A percentile compares a stretch with the other conserved stretches of the same genome.
Conservation (phyloP, 495 filamentous ascomycete genomes). For the Annulohypoxylon bovei region DNA sequence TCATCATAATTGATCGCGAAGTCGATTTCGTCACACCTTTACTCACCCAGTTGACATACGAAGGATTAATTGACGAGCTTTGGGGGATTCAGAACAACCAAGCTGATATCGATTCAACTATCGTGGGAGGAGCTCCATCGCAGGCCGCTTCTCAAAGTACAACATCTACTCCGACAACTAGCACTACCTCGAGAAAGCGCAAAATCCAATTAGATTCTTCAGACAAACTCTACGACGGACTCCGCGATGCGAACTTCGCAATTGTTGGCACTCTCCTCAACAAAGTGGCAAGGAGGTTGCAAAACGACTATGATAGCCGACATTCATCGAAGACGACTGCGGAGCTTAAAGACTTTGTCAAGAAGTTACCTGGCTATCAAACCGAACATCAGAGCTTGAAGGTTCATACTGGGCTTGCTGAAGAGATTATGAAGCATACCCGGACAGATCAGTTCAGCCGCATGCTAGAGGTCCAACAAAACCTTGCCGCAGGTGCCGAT, state of each 20-base stretch:
- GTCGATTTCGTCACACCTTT: conserved; percentile 91
- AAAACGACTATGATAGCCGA: conserved; percentile 88
- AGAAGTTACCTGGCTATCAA: conserved; percentile 90
- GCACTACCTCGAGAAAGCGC: conserved; percentile 69
- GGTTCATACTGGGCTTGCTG: conserved; percentile 88
- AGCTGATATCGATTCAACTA: conserved; percentile 90
- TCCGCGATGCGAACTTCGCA: conserved; percentile 94
- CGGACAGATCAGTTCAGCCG: conserved; percentile 87
- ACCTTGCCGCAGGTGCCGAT: conserved; percentile 90
- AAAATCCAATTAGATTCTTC: conserved; percentile 91
- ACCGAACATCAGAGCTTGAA: conserved; percentile 92
- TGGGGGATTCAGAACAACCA: conserved; percentile 90
- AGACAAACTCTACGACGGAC: conserved; percentile 87
- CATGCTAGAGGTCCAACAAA: conserved; percentile 92
- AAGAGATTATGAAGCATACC: conserved; percentile 94
- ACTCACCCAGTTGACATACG: conserved; percentile 95
- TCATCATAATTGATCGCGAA: conserved; percentile 95
- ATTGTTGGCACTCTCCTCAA: conserved; percentile 90
- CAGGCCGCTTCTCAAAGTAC: conserved; percentile 66
- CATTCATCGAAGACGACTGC: conserved; percentile 86
- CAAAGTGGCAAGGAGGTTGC: conserved; percentile 87
- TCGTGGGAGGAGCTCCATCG: conserved; percentile 81
- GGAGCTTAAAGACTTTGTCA: conserved; percentile 92
- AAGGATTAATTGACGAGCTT: conserved; percentile 94
- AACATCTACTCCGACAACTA: conserved; percentile 48